Base-by-base conservation (phyloP, 108 stramenopile genomes). In the Fragilaria radians region DNA sequence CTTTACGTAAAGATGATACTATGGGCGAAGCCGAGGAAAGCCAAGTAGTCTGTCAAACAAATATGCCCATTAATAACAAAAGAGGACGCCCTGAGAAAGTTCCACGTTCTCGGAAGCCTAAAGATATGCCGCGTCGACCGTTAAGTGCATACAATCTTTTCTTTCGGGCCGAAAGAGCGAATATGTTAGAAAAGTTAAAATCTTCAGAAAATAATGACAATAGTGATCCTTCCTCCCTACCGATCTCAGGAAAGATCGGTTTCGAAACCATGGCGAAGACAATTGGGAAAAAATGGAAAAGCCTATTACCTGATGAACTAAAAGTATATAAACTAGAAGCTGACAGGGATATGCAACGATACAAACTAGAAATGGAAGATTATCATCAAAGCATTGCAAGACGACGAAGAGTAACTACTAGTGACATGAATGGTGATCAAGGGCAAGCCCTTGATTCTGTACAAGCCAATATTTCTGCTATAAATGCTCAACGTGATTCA, bases 181-280 rank as follows among this genome's bases (percentile, higher is more conserved):
- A 42, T n/a, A 42, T 42, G 36, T 14, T 42, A 42, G 11, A 42
- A 42, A 42, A 14, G 7, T 42, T 14, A 11, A 42, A 11, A 14
- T 7, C 7, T 42, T 7, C 36, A 14, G 36, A 11, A 7, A 11
- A 7, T 42, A 14, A 7, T 14, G 36, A 14, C 7, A 42, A 42
- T 7, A 42, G 36, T n/a, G n/a, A n/a, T n/a, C n/a, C n/a, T n/a
- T 59, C 26, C 11, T 28, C 26, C 18, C 36, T 42, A 14, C 14
- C 14, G 14, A 42, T 14, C 14, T 42, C 11, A 14, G 63, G 42
- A 7, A 49, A 31, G 34, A 50, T 59, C 5, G 46, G 31, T 14
- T 66, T 59, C 32, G 14, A 66, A 34, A 48, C n/a, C 18, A 28
- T 65, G 36, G 64, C 36, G 17, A 66, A 66, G 36, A 66, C 57